Base-by-base conservation (phyloP, 306 rosid species). In the Cajanus cajan region DNA sequence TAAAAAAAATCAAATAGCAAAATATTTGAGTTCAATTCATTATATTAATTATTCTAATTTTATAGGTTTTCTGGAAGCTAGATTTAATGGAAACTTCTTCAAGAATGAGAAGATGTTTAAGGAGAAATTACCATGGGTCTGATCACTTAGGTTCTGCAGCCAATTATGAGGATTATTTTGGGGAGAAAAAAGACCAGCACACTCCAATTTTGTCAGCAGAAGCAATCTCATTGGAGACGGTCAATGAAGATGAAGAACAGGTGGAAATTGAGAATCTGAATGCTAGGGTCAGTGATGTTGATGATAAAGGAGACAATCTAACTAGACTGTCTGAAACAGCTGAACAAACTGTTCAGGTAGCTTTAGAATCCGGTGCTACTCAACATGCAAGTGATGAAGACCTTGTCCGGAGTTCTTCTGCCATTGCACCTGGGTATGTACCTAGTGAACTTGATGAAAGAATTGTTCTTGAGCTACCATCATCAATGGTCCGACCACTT, bases 11-110 rank as follows among this genome's bases (percentile, higher is more conserved):
- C 19, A 14, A 34, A 28, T 25, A 45, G 34, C 14, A 10, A 52
- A 41, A 0, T 36, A 15, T 61, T 18, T 48, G 62, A 24, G 65
- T 74, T 59, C 58, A 50, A 33, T 69, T 64, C 19, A 68, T 66
- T 25, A 81, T 71, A 59, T 75, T 81, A 9, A 58, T 59, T 43
- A 64, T 59, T 74, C 69, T 72, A 58, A n/a, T 45, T 78, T 66
- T 80, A 50, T 88, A 95, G 99, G 94, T 91, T 71, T 93, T 93
- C 76, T 95, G 98, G 99, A 95, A 95, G 89, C 96, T 95, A 50
- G 99, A 93, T 79, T 87, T 91, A 31, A 90, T 93, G 98, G 99
- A 95, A 87, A 91, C 89, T 87, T 91, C 97, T 73, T 87, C 97
- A 6, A 88, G 99, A 86, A 95, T 95, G 99, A 93, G 98, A 73